Conservation (phyloP, 805 yeast species). For the Metschnikowia matae region DNA sequence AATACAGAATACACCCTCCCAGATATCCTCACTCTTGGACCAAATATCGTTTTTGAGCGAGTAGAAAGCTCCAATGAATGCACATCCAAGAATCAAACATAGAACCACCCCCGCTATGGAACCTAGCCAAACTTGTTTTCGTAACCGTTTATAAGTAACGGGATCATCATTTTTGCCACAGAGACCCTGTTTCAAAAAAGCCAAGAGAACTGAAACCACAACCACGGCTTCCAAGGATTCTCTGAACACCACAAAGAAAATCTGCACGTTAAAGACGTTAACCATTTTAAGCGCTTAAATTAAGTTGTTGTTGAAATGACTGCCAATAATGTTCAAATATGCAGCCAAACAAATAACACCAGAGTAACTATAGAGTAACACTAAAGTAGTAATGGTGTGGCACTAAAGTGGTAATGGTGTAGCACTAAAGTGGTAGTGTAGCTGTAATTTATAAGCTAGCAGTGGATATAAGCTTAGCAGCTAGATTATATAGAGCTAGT, state of each 20-base stretch:
- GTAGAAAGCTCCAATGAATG: slow-evolving; percentile 91
- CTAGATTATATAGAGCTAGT: too few relatives aligned
- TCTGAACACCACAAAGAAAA: slow-evolving; percentile 88
- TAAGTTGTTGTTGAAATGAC: too few relatives aligned
- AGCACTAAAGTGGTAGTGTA: too few relatives aligned
- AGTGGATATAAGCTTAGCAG: too few relatives aligned
- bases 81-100: slow-evolving; percentile 84
- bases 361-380: too few relatives aligned
- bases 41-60: slow-evolving; percentile 77
- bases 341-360: too few relatives aligned
- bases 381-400: too few relatives aligned
- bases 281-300: slow-evolving; percentile 32
- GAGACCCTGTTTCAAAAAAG: slow-evolving; percentile 86
- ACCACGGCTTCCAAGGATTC: slow-evolving; percentile 91
- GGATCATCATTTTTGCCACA: slow-evolving; percentile 49
- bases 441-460: too few relatives aligned
- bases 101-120: slow-evolving; percentile 64
- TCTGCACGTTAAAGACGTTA: slow-evolving; percentile 62
- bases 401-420: too few relatives aligned
- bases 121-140: slow-evolving; percentile 84
- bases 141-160: slow-evolving; percentile 54
- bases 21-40: slow-evolving; percentile 81
- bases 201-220: slow-evolving; percentile 83
- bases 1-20: slow-evolving; percentile 95
- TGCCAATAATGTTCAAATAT: too few relatives aligned